Percentiles rank a stretch among this genome's conserved stretches.
These are phyloP conservation scores for Neurospora tetraspora DNA, from an alignment of 495 filamentous ascomycete species.

Conservation along the genomic window DNA sequence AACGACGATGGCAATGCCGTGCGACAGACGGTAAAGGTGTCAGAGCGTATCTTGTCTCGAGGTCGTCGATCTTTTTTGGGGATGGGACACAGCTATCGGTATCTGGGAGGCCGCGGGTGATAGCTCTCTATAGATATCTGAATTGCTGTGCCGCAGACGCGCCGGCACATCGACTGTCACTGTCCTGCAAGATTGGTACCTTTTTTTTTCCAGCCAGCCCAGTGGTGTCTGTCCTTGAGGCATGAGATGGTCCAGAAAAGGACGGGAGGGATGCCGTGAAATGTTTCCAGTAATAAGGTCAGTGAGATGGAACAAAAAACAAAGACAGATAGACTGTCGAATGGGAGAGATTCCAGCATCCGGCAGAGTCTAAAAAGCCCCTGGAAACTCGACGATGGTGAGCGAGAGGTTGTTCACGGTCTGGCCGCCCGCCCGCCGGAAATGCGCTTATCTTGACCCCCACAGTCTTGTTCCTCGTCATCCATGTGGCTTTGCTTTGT, in stretches of 20 bases:
- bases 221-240: not conserved
- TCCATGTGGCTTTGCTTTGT: not conserved
- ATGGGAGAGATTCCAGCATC: not conserved
- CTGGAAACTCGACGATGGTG: not conserved
- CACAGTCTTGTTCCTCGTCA: not conserved
- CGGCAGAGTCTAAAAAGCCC: not conserved
- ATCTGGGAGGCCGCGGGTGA: not conserved
- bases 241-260: not conserved
- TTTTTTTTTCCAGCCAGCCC: not conserved
- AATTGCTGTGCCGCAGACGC: not conserved
- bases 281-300: not conserved
- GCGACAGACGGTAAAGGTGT: not conserved
- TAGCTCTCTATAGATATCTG: not conserved
- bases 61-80: not conserved
- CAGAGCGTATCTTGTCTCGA: not conserved
- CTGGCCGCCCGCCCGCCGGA: not conserved
- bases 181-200: not conserved
- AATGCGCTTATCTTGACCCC: not conserved
- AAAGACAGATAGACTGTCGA: not conserved
- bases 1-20: not conserved
- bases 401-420: not conserved
- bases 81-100: not conserved
- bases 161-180: not conserved
- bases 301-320: not conserved
- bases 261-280: not conserved